Conservation (phyloP, 169 alveolate genomes). For the Theileria luwenshuni region DNA sequence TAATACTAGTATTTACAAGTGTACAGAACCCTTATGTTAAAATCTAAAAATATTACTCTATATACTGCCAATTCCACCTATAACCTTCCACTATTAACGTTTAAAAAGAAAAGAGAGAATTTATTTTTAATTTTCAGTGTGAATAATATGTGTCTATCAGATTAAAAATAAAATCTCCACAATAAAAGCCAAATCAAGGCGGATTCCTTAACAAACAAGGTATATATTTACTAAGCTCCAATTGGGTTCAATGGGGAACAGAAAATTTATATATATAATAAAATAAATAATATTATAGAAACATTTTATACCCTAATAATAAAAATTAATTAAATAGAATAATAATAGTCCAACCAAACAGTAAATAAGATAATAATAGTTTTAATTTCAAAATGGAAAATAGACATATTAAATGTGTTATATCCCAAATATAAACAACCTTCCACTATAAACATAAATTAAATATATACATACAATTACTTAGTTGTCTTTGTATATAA, state of each 20-base stretch:
- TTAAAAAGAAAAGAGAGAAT: neutral
- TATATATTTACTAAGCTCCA: neutral
- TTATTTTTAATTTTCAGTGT: conserved; percentile 2
- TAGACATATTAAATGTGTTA: no score
- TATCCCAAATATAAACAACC: no score
- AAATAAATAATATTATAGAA: no score
- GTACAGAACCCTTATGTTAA: conserved; percentile 17
- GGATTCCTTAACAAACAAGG: neutral
- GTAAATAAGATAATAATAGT: no score
- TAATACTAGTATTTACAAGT: conserved; percentile 1
- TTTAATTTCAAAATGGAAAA: no score
- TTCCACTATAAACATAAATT: no score
- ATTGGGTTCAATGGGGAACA: conserved; percentile 25
- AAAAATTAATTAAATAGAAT: no score
- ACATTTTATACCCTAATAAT: no score
- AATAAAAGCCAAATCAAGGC: neutral
- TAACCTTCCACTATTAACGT: conserved; percentile 12
- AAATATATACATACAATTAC: no score
- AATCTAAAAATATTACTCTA: neutral
- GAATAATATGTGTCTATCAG: conserved; percentile 4
- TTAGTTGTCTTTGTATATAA: no score
- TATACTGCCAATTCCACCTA: neutral
- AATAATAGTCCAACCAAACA: no score
- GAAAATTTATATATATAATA: no score
- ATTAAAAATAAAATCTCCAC: conserved; percentile 6